Base-by-base conservation (phyloP, 805 yeast species). In the Brettanomyces sp. region DNA sequence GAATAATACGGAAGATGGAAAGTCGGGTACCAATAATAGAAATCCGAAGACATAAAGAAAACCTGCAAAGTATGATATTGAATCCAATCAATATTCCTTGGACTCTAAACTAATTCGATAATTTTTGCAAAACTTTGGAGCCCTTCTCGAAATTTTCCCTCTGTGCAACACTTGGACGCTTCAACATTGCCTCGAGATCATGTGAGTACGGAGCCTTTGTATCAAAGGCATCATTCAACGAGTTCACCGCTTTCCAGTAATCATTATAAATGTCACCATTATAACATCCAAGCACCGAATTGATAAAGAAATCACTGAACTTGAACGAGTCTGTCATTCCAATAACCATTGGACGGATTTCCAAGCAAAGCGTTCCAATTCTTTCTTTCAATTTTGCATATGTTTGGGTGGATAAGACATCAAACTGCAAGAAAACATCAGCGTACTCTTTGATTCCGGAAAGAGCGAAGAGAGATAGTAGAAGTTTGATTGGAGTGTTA, bases 211-310 rank as follows among this genome's bases (percentile, higher is more conserved):
- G 76, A 12, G 91, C 84, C 56, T 81, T 78, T 50, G 76, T 68
- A 12, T 62, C 61, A 7, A 65, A 59, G 14, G 80, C 77, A 47
- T 79, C 79, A 57, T 76, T 77, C 41, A 58, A 56, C 7, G 48
- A 48, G 54, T 73, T 72, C 48, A 82, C 82, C 46, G 70, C 68
- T 24, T 58, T 66, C 59, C 82, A 82, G 67, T 88, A 88, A 62
- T 85, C 80, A 58, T 80, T 80, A 67, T 88, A 89, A 47, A 86
- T 80, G 62, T 89, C 82, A 48, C 96, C 96, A 55, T 85, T 80
- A 64, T 74, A 82, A 47, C 71, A 73, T 41, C 96, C 97, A 47
- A 89, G 74, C 4, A 93, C 81, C 0, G 96, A 80, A 62, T 88
- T 85, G 58, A 89, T 73, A 68, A 84, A 76, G 60, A 74, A 82